Conservation (phyloP, 768 basidiomycete genomes). For the Trametes meyenii region DNA sequence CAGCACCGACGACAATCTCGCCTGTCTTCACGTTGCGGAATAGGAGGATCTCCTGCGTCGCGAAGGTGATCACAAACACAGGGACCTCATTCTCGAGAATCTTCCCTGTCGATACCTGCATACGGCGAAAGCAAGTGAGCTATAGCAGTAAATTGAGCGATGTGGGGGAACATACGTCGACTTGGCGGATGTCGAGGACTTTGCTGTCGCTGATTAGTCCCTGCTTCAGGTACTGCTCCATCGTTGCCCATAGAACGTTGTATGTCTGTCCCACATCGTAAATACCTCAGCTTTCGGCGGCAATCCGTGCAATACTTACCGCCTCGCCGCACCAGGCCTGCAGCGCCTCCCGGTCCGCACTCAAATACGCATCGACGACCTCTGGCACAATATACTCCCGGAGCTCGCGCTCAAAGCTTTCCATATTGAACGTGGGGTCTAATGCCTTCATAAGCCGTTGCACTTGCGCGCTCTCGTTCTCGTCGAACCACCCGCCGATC, state of each 20-base stretch:
- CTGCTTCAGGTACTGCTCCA: slow-evolving; percentile 91
- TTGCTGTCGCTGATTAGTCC: slow-evolving; percentile 92
- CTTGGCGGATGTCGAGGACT: slow-evolving; percentile 95
- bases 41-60: slow-evolving; percentile 90
- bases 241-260: slow-evolving; percentile 97
- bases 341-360: slow-evolving; percentile 84
- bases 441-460: slow-evolving; percentile 83
- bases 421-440: slow-evolving; percentile 86
- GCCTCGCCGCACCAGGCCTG: slow-evolving; percentile 95
- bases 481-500: slow-evolving; percentile 91
- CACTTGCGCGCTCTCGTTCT: slow-evolving; percentile 98
- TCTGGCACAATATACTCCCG: slow-evolving; percentile 98
- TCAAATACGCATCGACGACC: slow-evolving; percentile 93
- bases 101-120: slow-evolving; percentile 80
- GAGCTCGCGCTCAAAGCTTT: slow-evolving; percentile 85
- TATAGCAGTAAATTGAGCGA: not conserved
- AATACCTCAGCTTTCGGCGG: not conserved
- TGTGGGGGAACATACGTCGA: slow-evolving; percentile 68
- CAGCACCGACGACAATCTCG: slow-evolving; percentile 86
- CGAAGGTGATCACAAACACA: slow-evolving; percentile 88
- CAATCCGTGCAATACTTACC: slow-evolving; percentile 49
- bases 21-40: slow-evolving; percentile 89
- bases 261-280: slow-evolving; percentile 65
- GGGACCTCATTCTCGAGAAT: slow-evolving; percentile 89
- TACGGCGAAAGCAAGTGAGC: not conserved